Base-by-base conservation (phyloP, 1,139 yeast genomes). In the Taphrina communis region DNA sequence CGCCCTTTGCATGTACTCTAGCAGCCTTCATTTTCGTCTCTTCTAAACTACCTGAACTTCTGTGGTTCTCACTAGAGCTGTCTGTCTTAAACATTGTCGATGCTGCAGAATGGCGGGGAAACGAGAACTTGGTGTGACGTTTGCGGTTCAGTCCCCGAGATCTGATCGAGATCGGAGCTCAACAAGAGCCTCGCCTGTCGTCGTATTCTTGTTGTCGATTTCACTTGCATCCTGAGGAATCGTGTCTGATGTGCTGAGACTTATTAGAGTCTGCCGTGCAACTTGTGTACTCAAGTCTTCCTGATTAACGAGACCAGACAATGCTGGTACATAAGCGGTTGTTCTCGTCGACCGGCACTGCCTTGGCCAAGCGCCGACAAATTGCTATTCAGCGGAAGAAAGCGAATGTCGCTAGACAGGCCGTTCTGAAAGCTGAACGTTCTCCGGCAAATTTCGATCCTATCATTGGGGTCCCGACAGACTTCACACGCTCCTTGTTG, bases 361-460 rank as follows among this genome's bases (percentile, higher is more conserved):
- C 62, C 11, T 21, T 58, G 39, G 62, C 65, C 7, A 66, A 58
- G 39, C 67, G 66, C n/a, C 59, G 61, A n/a, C 66, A 48, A 39
- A 42, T 44, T 31, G 65, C 70, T 17, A 63, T 68, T 25, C 70
- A 56, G 36, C 61, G 68, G 35, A 66, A 42, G 39, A 68, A 68
- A 39, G 61, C 65, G 21, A 68, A 68, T 44, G 55, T 68, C 8
- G 65, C 57, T 17, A 48, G 68, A n/a, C 70, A 68, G 14, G 50
- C 17, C n/a, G 68, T 55, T 7, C 36, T 68, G 39, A 66, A 51
- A 39, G 69, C 59, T 7, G 58, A 68, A 19, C 65, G 70, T 2
- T 39, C 60, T 14, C 46, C 66, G 21, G 50, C 56, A 8, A 39
- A 59, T 19, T 63, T 61, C 50, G 59, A 65, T 56, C 61, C 65